phyloP scores from a whole-genome alignment of 2,329 filamentous ascomycete species.

The Raffaelea arxii region DNA sequence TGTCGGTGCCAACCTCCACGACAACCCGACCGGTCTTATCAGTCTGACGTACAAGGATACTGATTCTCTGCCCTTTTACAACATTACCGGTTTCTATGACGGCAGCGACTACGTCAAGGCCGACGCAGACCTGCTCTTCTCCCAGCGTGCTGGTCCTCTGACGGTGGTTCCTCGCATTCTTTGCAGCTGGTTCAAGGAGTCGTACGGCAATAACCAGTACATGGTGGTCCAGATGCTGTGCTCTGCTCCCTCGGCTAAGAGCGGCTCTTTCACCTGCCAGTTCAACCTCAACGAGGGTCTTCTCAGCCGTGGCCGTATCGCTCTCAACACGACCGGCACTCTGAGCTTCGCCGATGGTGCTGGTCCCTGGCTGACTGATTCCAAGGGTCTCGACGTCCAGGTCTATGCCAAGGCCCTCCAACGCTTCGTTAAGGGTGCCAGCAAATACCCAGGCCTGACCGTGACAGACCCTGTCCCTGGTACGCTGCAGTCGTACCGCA shows the following conservation, averaged over 20 bases:
- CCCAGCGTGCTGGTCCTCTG: background rate
- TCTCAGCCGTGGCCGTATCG: constrained; percentile 2
- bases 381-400: background rate
- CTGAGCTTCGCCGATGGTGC: constrained; percentile 1
- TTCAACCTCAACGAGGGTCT: constrained; percentile 2
- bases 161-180: constrained; percentile 2
- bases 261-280: constrained; percentile 2
- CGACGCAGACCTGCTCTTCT: constrained; percentile 2
- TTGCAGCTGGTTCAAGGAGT: constrained; percentile 1
- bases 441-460: background rate
- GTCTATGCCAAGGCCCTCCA: background rate
- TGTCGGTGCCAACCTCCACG: constrained; percentile 2
- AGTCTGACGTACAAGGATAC: constrained; percentile 1
- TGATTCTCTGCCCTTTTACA: background rate
- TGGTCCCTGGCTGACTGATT: background rate
- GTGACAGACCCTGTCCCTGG: background rate
- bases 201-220: background rate
- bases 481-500: background rate
- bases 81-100: constrained; percentile 3
- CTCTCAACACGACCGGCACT: constrained; percentile 1
- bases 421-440: constrained; percentile 1
- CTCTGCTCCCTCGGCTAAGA: background rate
- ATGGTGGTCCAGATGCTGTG: constrained; percentile 1
- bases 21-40: background rate
- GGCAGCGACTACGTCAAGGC: constrained; percentile 1